Evolutionary conservation across 208 protist genomes (phyloP), one percentile per base, ranked within the genome.

Genomic region (Crithidia sp.): DNA sequence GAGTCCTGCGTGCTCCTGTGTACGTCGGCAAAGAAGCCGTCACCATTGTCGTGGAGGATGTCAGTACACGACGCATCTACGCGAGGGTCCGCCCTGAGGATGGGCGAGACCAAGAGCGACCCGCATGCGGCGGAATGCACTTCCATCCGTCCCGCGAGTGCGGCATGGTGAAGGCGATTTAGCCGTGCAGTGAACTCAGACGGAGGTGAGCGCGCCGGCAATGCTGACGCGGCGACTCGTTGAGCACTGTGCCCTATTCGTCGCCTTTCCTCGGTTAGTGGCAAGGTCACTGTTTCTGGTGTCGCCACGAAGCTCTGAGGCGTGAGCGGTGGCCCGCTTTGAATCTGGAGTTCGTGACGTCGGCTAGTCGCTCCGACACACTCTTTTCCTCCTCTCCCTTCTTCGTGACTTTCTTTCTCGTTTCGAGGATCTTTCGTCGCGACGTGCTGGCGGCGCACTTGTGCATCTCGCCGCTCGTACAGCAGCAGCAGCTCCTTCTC

Each of bases 281-380:
- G n/a, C 8, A 72, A 39, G 10, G 62, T 40, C n/a, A 84, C 58
- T n/a, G 75, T 84, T 12, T 80, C 74, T 1, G 67, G 54, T 16
- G 71, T 37, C 0, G 69, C 56, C 5, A 68, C 14, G n/a, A 50
- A 57, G 5, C 28, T 7, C 62, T n/a, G 39, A 9, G 60, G 60
- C 2, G 74, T 8, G 4, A 47, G 41, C 5, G 54, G 47, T 16
- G n/a, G 19, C 10, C 10, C 40, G 4, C 40, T 16, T 4, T 43
- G 28, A 12, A 54, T 65, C 14, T 57, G 57, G 7, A 70, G 65
- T 12, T 59, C 44, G 56, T 53, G 49, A 28, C 28, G 28, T 28
- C 28, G 28, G 28, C 28, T 28, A 0, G 28, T 28, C 28, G 28
- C 28, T 28, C 28, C 1, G 0, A 28, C 28, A 28, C 28, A 28